These are phyloP conservation scores for Arabidopsis lyrata DNA, from an alignment of 441 rosid species.

Conservation along the genomic window DNA sequence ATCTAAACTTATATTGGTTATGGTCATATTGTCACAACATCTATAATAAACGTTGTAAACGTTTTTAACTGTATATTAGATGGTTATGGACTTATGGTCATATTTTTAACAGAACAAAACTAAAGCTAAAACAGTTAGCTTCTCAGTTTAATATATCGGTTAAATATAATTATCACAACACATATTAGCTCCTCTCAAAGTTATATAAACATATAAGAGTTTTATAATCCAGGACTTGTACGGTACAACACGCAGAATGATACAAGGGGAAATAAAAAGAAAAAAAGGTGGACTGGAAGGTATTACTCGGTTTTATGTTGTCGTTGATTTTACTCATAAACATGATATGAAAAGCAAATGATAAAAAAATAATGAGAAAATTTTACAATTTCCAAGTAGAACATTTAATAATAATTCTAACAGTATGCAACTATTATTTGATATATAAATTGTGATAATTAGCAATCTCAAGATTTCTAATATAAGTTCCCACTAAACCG, in stretches of 20 bases:
- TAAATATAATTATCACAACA: too few relatives aligned
- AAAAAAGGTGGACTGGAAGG: slow-evolving; percentile 19
- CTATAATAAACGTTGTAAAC: too few relatives aligned
- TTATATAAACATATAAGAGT: background rate
- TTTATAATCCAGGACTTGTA: slow-evolving; percentile 23
- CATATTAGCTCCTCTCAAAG: background rate
- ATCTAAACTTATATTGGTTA: too few relatives aligned
- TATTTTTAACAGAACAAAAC: too few relatives aligned
- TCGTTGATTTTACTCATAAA: slow-evolving; percentile 48
- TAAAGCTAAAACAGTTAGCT: too few relatives aligned
- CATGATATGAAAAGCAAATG: slow-evolving; percentile 33
- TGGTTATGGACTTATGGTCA: too few relatives aligned
- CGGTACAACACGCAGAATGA: slow-evolving; percentile 39
- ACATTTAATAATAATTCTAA: slow-evolving; percentile 9
- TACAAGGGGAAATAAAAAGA: slow-evolving; percentile 14
- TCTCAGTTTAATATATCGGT: too few relatives aligned
- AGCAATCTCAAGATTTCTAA: slow-evolving; percentile 26
- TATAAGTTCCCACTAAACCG: slow-evolving; percentile 36
- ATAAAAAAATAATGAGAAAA: slow-evolving; percentile 34
- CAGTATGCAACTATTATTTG: slow-evolving; percentile 36
- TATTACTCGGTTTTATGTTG: slow-evolving; percentile 42
- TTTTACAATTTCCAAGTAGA: slow-evolving; percentile 24
- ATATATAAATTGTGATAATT: slow-evolving; percentile 35
- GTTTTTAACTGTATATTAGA: too few relatives aligned
- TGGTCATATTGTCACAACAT: too few relatives aligned